These are phyloP conservation scores for Paspalum vaginatum DNA, from an alignment of 176 grass and related monocot genomes.

Conservation along the genomic window DNA sequence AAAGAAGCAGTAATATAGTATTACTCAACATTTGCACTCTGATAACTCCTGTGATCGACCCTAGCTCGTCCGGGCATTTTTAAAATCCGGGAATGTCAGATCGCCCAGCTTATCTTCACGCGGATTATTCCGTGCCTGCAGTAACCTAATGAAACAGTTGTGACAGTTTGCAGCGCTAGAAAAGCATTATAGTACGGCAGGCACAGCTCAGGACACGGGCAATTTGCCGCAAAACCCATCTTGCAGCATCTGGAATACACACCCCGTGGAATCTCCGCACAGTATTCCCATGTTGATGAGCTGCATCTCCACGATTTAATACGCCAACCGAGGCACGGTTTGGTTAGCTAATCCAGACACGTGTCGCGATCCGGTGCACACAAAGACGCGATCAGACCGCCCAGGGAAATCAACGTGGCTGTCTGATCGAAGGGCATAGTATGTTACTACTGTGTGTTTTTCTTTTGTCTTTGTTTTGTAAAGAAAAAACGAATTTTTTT, in stretches of 20 bases:
- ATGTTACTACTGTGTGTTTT: too few relatives aligned
- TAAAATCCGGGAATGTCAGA: slow-evolving; percentile 56
- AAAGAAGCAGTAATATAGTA: not conserved
- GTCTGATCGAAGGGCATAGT: not conserved
- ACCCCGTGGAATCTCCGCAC: slow-evolving; percentile 46
- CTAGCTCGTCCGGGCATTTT: slow-evolving; percentile 22
- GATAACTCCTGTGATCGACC: not conserved
- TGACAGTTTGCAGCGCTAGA: slow-evolving; percentile 53
- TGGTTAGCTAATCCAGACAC: slow-evolving; percentile 34
- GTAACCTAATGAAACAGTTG: slow-evolving; percentile 48
- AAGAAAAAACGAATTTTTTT: too few relatives aligned
- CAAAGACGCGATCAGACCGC: not conserved
- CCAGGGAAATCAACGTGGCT: not conserved
- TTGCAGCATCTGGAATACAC: slow-evolving; percentile 33
- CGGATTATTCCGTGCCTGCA: slow-evolving; percentile 40
- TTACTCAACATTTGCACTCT: not conserved
- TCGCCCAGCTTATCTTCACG: slow-evolving; percentile 46
- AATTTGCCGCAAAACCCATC: slow-evolving; percentile 39
- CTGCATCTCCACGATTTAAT: slow-evolving; percentile 31
- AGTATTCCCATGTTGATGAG: slow-evolving; percentile 47
- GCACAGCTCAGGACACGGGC: slow-evolving; percentile 56
- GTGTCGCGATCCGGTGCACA: not conserved
- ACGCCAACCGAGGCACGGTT: slow-evolving; percentile 22
- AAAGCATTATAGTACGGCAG: slow-evolving; percentile 20
- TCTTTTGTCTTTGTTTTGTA: too few relatives aligned